These are phyloP conservation scores for Talaromyces nanjingensis DNA, from an alignment of 495 filamentous ascomycete species.

Conservation along the genomic window DNA sequence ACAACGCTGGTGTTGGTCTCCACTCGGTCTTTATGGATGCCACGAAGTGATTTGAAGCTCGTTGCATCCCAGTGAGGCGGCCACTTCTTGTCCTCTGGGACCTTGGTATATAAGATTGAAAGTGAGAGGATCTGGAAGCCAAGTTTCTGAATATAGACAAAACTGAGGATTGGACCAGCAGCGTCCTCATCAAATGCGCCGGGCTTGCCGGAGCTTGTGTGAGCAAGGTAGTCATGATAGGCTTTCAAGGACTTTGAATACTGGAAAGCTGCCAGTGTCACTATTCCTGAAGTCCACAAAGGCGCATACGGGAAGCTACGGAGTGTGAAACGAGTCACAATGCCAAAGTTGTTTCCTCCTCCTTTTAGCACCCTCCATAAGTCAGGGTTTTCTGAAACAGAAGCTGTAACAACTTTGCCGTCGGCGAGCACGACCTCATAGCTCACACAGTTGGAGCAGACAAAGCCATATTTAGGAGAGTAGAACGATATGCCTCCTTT, in stretches of 20 bases:
- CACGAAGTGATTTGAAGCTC: slow-evolving; percentile 19
- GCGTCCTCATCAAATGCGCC: slow-evolving; percentile 18
- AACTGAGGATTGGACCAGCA: slow-evolving; percentile 27
- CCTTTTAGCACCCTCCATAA: slow-evolving; percentile 50
- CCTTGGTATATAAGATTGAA: slow-evolving; percentile 66
- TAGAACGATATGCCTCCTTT: slow-evolving; percentile 23
- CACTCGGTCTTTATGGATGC: slow-evolving; percentile 23
- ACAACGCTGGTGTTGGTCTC: slow-evolving; percentile 25
- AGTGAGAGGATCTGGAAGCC: slow-evolving; percentile 58
- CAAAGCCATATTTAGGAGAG: slow-evolving; percentile 17
- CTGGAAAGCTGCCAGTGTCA: slow-evolving; percentile 7
- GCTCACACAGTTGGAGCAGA: slow-evolving; percentile 11
- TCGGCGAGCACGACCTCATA: slow-evolving; percentile 58
- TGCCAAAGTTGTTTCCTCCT: slow-evolving; percentile 35
- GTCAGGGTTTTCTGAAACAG: slow-evolving; percentile 32
- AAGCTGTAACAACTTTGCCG: slow-evolving; percentile 37
- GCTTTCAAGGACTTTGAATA: slow-evolving; percentile 6
- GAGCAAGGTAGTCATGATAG: slow-evolving; percentile 9
- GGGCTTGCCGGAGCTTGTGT: slow-evolving; percentile 1
- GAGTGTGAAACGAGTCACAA: slow-evolving; percentile 42
- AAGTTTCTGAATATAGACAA: slow-evolving; percentile 22
- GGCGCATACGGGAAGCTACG: slow-evolving; percentile 16
- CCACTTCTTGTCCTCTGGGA: slow-evolving; percentile 54
- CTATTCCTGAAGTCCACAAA: slow-evolving; percentile 11
- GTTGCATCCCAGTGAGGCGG: slow-evolving; percentile 46